Conservation (phyloP, 2,329 filamentous ascomycete species). For the Colletotrichum kahawae region DNA sequence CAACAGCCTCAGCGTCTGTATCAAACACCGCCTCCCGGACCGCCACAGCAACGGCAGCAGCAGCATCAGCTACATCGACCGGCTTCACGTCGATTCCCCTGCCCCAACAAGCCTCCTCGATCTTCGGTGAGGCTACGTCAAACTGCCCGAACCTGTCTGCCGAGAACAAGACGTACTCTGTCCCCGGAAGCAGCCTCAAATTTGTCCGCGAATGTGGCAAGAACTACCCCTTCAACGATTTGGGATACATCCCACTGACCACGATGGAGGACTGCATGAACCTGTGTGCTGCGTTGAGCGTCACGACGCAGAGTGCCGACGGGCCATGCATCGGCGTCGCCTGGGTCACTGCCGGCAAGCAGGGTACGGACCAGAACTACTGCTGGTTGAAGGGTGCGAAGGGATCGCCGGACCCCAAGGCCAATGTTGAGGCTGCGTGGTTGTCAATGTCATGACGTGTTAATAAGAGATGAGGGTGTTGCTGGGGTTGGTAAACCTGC, state of each 20-base stretch:
- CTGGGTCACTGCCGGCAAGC: constrained; percentile 24
- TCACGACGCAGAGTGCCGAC: constrained; percentile 20
- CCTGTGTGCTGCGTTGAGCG: constrained; percentile 26
- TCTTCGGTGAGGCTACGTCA: not conserved
- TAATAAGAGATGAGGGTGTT: not conserved
- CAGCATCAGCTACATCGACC: not conserved
- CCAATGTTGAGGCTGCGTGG: constrained; percentile 10
- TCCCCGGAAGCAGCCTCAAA: constrained; percentile 23
- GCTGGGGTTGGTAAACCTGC: not conserved
- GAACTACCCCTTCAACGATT: constrained; percentile 23
- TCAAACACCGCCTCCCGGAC: not conserved
- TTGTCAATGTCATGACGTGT: not conserved
- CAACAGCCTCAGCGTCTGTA: not conserved
- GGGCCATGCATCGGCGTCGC: constrained; percentile 25
- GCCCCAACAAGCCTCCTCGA: not conserved
- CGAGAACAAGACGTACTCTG: constrained; percentile 19
- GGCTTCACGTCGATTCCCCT: constrained; percentile 9
- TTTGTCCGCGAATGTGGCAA: constrained; percentile 24
- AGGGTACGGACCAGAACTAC: constrained; percentile 22
- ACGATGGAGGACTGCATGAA: constrained; percentile 27
- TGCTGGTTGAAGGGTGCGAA: constrained; percentile 27
- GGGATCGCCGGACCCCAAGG: not conserved
- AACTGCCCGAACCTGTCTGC: not conserved
- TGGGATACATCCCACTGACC: constrained; percentile 24
- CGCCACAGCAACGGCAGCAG: not conserved